Conservation (phyloP, 2,329 filamentous ascomycete genomes). For the Eurotiales sp. region DNA sequence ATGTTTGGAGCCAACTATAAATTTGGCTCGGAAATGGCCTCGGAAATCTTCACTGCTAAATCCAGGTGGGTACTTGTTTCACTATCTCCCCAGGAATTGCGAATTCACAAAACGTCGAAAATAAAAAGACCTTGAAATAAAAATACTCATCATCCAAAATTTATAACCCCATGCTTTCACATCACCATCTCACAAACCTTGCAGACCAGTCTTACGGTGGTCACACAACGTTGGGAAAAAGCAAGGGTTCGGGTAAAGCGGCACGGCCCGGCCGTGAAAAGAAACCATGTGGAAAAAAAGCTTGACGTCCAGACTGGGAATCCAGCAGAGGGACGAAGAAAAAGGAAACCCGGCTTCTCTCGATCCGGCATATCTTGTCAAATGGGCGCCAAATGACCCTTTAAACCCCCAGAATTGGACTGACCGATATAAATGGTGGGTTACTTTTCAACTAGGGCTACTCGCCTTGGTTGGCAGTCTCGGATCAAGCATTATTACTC, state of each 20-base stretch:
- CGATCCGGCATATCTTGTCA: conserved; percentile 9
- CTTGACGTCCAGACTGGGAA: neutral
- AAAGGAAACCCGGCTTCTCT: neutral
- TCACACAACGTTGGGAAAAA: neutral
- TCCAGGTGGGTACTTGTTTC: no score
- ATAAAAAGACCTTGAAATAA: no score
- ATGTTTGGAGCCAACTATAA: no score
- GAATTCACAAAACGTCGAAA: no score
- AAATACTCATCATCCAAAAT: no score
- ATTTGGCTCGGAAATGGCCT: no score
- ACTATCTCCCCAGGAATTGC: no score
- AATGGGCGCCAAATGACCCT: conserved; percentile 27
- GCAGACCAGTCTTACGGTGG: neutral
- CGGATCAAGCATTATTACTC: conserved; percentile 50
- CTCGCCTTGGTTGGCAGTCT: conserved; percentile 49
- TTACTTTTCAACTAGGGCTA: conserved; percentile 49
- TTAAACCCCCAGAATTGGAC: conserved; percentile 49
- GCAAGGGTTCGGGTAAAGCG: neutral
- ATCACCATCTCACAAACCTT: neutral
- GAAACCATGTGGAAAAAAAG: neutral
- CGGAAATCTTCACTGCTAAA: no score
- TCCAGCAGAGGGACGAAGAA: conserved; percentile 3
- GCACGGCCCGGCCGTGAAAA: neutral
- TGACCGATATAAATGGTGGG: conserved; percentile 41
- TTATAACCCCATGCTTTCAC: no score